These are phyloP conservation scores for Capsicum rhomboideum DNA, from an alignment of 257 asterid species.

Conservation along the genomic window DNA sequence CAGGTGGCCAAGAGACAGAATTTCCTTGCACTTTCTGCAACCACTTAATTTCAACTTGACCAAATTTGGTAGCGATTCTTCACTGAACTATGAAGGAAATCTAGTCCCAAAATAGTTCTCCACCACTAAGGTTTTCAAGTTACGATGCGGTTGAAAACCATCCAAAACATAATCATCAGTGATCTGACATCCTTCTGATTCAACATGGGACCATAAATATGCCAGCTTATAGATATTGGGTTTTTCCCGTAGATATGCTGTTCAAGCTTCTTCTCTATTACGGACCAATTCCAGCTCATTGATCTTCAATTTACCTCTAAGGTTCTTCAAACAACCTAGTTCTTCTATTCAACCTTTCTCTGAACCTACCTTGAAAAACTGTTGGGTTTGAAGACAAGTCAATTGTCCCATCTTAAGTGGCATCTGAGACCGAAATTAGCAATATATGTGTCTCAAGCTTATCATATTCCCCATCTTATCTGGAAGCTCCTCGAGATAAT, in stretches of 20 bases:
- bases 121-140: conserved; percentile 4
- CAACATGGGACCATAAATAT: not conserved
- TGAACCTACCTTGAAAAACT: too few relatives aligned
- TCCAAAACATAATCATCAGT: conserved; percentile 7
- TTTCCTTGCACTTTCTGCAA: conserved; percentile 2
- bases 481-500: not conserved
- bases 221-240: not conserved
- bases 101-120: not conserved
- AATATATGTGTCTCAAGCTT: conserved; percentile 4
- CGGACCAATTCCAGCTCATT: not conserved
- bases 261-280: not conserved
- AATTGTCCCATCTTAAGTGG: too few relatives aligned
- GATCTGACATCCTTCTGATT: not conserved
- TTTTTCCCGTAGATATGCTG: not conserved
- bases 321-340: not conserved
- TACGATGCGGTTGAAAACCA: conserved; percentile 12
- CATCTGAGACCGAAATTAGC: too few relatives aligned
- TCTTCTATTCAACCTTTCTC: not conserved
- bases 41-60: not conserved
- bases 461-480: conserved; percentile 3
- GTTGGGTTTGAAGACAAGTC: too few relatives aligned
- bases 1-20: conserved; percentile 16
- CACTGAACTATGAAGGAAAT: conserved; percentile 15
- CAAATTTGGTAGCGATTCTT: not conserved
- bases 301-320: not conserved